Percentiles rank a stretch among this genome's conserved stretches.
Evolutionary conservation across 2,329 filamentous ascomycete genomes (phyloP).

Genomic region (Botrytis pseudocinerea): DNA sequence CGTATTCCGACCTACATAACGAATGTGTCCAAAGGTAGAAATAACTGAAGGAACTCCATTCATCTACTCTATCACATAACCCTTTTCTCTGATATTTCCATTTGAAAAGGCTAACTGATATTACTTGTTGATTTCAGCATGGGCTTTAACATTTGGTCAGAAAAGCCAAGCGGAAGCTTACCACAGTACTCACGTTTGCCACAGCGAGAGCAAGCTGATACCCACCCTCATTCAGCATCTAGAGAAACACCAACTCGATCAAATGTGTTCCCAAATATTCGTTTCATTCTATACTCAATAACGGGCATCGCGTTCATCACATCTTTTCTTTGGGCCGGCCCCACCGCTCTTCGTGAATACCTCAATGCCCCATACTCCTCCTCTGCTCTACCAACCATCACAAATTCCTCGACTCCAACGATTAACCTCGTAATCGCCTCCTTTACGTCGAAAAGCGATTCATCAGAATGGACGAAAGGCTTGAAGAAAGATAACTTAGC

Average conservation of each 20-base stretch:
- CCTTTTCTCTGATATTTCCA: not conserved
- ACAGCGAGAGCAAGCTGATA: slow-evolving; percentile 1
- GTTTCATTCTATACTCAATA: slow-evolving; percentile 4
- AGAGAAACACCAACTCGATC: not conserved
- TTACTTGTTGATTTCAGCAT: not conserved
- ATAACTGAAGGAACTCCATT: not conserved
- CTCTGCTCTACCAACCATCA: not conserved
- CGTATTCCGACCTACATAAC: not conserved
- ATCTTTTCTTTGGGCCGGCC: slow-evolving; percentile 12
- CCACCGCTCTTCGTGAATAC: not conserved
- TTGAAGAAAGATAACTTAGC: not conserved
- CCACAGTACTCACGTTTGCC: slow-evolving; percentile 4
- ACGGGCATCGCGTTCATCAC: slow-evolving; percentile 9
- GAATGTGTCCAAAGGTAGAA: not conserved
- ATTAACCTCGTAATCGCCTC: slow-evolving; percentile 9
- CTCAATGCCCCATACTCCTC: not conserved
- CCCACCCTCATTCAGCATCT: not conserved
- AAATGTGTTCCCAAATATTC: slow-evolving; percentile 1
- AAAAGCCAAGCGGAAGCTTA: not conserved
- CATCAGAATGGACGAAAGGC: not conserved
- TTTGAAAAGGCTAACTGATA: not conserved
- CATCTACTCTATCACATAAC: not conserved
- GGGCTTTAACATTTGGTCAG: not conserved
- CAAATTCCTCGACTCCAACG: slow-evolving; percentile 9
- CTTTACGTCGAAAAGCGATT: not conserved